Evolutionary conservation across 495 filamentous ascomycete genomes (phyloP).

Genomic region (Penicillium samsonianum): DNA sequence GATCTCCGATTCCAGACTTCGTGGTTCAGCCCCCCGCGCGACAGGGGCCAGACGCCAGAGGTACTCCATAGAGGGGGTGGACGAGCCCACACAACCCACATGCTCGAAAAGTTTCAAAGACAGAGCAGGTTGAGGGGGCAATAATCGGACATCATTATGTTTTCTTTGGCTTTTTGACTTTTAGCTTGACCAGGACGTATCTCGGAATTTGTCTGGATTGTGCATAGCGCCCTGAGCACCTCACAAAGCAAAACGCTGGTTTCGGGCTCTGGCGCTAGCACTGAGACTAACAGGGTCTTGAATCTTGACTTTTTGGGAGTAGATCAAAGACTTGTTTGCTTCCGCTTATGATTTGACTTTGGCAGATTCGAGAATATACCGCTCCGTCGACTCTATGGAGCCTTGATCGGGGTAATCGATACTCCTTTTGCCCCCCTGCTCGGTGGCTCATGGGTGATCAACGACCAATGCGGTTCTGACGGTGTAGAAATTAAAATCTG

Average conservation of each 20-base stretch:
- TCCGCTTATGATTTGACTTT: background rate
- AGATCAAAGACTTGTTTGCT: conserved; percentile 1
- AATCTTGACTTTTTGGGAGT: background rate
- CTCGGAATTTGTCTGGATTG: conserved; percentile 6
- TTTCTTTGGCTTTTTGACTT: background rate
- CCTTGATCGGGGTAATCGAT: background rate
- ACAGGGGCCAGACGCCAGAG: conserved; percentile 6
- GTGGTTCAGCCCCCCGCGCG: conserved; percentile 11
- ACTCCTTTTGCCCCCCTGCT: conserved; percentile 1
- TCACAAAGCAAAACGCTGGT: background rate
- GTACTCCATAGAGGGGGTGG: background rate
- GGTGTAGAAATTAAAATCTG: background rate
- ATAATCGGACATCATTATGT: background rate
- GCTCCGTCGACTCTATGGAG: background rate
- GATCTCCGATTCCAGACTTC: conserved; percentile 8
- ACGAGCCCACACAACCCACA: conserved; percentile 1
- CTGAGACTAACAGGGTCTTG: conserved; percentile 4
- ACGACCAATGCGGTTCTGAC: conserved; percentile 3
- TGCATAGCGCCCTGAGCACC: conserved; percentile 9
- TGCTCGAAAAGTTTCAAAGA: background rate
- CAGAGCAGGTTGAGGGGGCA: background rate
- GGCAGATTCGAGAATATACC: background rate
- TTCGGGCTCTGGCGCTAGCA: background rate
- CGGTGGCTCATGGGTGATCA: conserved; percentile 1
- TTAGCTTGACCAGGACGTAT: conserved; percentile 1